phyloP scores from a whole-genome alignment of 495 filamentous ascomycete genomes.

The Hyphodiscus hymeniophilus region DNA sequence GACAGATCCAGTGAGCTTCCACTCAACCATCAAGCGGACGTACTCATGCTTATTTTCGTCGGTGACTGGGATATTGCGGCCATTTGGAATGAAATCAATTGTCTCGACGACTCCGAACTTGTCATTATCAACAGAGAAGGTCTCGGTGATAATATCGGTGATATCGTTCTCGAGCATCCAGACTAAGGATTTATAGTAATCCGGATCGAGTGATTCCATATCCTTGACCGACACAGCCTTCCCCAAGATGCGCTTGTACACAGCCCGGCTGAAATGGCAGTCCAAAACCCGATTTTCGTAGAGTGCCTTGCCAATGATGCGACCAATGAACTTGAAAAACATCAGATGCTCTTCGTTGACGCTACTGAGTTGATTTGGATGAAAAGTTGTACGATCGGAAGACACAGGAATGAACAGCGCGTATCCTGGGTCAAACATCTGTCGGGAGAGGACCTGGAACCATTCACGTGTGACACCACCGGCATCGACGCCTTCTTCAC shows the following conservation, averaged over 20 bases:
- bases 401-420: constrained; percentile 93
- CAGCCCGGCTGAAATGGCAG: constrained; percentile 97
- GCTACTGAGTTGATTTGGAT: constrained; percentile 85
- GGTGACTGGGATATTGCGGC: constrained; percentile 86
- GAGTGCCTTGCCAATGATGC: constrained; percentile 96
- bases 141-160: constrained; percentile 97
- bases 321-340: constrained; percentile 99
- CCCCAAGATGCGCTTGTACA: constrained; percentile 95
- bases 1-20: constrained; percentile 83
- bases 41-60: constrained; percentile 99
- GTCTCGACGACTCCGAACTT: constrained; percentile 84
- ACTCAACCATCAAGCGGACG: constrained; percentile 86
- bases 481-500: constrained; percentile 96
- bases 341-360: constrained; percentile 93
- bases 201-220: constrained; percentile 97
- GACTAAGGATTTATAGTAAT: constrained; percentile 97
- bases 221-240: constrained; percentile 96
- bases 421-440: constrained; percentile 99
- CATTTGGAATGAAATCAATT: constrained; percentile 79
- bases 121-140: constrained; percentile 87
- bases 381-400: constrained; percentile 97
- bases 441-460: constrained; percentile 95
- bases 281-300: constrained; percentile 95
- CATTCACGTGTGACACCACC: constrained; percentile 97
- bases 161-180: constrained; percentile 99